These are phyloP conservation scores for Nakazawaea wickerhamii DNA, from an alignment of 805 yeast species.

Conservation along the genomic window DNA sequence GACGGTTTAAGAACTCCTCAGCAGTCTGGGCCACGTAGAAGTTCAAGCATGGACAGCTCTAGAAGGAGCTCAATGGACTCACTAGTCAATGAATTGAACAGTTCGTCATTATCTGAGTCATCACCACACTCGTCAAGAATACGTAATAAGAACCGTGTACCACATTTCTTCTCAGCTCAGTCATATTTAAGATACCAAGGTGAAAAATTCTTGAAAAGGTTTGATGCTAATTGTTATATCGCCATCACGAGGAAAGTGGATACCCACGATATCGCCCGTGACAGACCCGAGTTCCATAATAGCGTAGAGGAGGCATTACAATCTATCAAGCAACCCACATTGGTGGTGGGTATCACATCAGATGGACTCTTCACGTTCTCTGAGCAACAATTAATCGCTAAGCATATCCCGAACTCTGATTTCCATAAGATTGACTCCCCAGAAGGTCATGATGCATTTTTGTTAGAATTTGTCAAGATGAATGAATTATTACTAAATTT, in stretches of 20 bases:
- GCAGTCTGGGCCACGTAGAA: slow-evolving; percentile 7
- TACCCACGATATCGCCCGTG: slow-evolving; percentile 90
- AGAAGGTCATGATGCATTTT: slow-evolving; percentile 97
- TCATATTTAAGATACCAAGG: slow-evolving; percentile 94
- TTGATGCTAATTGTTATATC: slow-evolving; percentile 96
- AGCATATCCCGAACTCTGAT: slow-evolving; percentile 60
- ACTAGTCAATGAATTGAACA: neutral
- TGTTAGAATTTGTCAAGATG: slow-evolving; percentile 81
- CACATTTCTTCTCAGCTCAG: slow-evolving; percentile 86
- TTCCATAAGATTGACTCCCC: slow-evolving; percentile 78
- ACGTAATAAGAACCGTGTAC: slow-evolving; percentile 32
- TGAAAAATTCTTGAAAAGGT: slow-evolving; percentile 78
- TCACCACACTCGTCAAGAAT: slow-evolving; percentile 23
- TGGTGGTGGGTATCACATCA: slow-evolving; percentile 83
- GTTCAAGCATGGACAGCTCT: slow-evolving; percentile 1
- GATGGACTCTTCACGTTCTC: slow-evolving; percentile 91
- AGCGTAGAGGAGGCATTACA: slow-evolving; percentile 46
- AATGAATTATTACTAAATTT: slow-evolving; percentile 67
- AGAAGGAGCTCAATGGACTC: slow-evolving; percentile 8
- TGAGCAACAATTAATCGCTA: slow-evolving; percentile 84
- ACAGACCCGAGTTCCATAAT: slow-evolving; percentile 40
- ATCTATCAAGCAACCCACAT: slow-evolving; percentile 64
- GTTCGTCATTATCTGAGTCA: neutral
- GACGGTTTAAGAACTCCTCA: slow-evolving; percentile 48
- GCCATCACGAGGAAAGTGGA: slow-evolving; percentile 90